A percentile compares a stretch with the other conserved stretches of the same genome.
Evolutionary conservation across 208 protist genomes (phyloP).

Genomic region (Crithidia acanthocephali): DNA sequence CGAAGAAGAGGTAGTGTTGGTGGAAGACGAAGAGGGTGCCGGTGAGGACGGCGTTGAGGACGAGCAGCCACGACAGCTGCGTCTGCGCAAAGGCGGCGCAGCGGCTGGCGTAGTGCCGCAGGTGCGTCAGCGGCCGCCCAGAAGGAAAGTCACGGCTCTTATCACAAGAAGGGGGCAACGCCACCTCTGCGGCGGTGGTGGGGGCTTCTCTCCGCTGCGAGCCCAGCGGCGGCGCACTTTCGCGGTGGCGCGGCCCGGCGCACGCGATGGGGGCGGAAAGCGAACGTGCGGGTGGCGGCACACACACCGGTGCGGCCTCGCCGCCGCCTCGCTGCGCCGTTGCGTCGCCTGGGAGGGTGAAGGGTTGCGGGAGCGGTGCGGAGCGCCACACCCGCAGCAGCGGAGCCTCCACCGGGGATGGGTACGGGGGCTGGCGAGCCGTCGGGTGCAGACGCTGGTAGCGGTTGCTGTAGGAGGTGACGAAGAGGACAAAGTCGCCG

Average conservation of each 20-base stretch:
- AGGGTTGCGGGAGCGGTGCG: not conserved
- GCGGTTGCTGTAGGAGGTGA: conserved; percentile 26
- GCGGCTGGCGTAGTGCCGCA: conserved; percentile 2
- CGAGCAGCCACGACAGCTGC: conserved; percentile 21
- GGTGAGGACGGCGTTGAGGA: conserved; percentile 27
- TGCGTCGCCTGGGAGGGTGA: not conserved
- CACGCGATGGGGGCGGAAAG: not conserved
- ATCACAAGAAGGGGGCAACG: not conserved
- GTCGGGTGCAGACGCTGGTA: conserved; percentile 12
- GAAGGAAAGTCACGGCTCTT: not conserved
- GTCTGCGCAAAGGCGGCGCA: conserved; percentile 16
- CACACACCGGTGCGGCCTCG: not conserved
- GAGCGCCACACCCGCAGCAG: not conserved
- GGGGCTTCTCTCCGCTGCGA: not conserved
- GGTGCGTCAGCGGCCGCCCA: not conserved
- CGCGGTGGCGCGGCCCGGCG: conserved; percentile 8
- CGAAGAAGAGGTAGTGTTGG: conserved; percentile 39
- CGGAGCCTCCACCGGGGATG: not conserved
- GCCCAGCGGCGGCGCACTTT: not conserved
- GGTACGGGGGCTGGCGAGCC: not conserved
- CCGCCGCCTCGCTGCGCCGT: not conserved
- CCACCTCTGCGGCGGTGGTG: not conserved
- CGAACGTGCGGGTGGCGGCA: not conserved
- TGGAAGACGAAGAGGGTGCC: conserved; percentile 23
- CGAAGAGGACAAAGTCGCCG: conserved; percentile 50